A percentile compares a stretch with the other conserved stretches of the same genome.
phyloP scores from a whole-genome alignment of 306 rosid genomes.

The Castanea mollissima region DNA sequence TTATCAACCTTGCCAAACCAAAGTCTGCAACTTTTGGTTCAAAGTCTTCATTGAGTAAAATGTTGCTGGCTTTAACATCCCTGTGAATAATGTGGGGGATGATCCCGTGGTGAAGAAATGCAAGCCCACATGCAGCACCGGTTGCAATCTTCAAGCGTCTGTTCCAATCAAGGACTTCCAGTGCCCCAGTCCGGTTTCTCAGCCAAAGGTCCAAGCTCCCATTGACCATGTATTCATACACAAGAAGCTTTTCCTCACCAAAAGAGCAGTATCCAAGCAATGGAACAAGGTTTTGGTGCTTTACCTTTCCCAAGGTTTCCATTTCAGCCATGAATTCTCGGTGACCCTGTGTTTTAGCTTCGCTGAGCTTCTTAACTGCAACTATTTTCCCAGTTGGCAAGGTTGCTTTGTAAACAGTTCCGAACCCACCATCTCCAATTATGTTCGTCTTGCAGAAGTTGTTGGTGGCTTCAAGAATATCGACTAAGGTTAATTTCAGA shows the following conservation, averaged over 20 bases:
- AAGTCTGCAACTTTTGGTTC: conserved; percentile 95
- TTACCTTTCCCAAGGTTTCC: conserved; percentile 97
- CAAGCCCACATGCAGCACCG: conserved; percentile 79
- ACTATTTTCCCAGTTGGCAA: conserved; percentile 69
- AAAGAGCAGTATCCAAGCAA: conserved; percentile 92
- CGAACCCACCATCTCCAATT: conserved; percentile 98
- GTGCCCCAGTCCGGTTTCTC: conserved; percentile 78
- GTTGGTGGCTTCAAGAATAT: conserved; percentile 83
- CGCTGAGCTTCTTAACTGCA: conserved; percentile 93
- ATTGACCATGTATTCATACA: conserved; percentile 91
- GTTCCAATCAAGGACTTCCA: conserved; percentile 81
- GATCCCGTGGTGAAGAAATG: conserved; percentile 93
- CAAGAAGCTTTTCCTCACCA: conserved; percentile 91
- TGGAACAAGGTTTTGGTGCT: conserved; percentile 83
- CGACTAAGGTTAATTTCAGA: conserved; percentile 68
- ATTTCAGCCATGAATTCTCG: conserved; percentile 95
- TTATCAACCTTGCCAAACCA: conserved; percentile 88
- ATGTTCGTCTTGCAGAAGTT: conserved; percentile 94
- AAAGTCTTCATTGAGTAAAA: conserved; percentile 76
- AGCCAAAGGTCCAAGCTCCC: conserved; percentile 97
- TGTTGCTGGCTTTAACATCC: conserved; percentile 92
- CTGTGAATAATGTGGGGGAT: conserved; percentile 95
- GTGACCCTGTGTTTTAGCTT: conserved; percentile 91
- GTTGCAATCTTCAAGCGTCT: conserved; percentile 71
- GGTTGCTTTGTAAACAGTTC: conserved; percentile 95